Evolutionary conservation across 2,329 filamentous ascomycete genomes (phyloP).

Genomic region (Diplodia seriata): DNA sequence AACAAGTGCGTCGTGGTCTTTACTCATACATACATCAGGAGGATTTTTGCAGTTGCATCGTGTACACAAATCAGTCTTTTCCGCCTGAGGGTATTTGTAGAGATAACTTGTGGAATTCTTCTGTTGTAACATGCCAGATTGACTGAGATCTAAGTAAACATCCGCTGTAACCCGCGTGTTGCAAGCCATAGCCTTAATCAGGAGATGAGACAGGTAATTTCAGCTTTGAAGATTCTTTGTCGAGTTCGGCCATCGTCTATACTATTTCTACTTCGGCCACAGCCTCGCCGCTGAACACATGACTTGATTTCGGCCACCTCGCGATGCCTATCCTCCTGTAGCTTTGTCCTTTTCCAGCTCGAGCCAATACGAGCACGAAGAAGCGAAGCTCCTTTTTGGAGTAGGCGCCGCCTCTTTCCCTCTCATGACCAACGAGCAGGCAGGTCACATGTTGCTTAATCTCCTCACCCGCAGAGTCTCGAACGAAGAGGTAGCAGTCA

Average conservation of each 20-base stretch:
- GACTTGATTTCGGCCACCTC: background rate
- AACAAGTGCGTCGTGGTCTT: too few species aligned
- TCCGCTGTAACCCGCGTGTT: too few species aligned
- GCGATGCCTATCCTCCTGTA: background rate
- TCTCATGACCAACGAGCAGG: background rate
- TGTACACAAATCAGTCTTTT: too few species aligned
- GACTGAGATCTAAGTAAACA: too few species aligned
- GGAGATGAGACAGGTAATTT: too few species aligned
- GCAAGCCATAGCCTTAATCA: too few species aligned
- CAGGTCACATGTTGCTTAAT: background rate
- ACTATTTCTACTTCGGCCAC: background rate
- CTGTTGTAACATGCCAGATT: too few species aligned
- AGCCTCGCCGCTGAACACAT: background rate
- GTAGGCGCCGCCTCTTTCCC: background rate
- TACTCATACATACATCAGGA: too few species aligned
- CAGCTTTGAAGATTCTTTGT: too few species aligned
- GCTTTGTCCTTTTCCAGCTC: background rate
- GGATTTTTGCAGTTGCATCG: too few species aligned
- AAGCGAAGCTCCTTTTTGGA: slow-evolving; percentile 1
- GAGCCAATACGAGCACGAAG: background rate
- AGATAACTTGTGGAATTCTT: too few species aligned
- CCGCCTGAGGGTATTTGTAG: too few species aligned
- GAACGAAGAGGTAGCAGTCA: background rate
- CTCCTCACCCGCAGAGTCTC: background rate
- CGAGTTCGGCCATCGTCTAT: background rate